Conservation (phyloP, 139 green algal genomes). For the Auxenochlorella protothecoides region DNA sequence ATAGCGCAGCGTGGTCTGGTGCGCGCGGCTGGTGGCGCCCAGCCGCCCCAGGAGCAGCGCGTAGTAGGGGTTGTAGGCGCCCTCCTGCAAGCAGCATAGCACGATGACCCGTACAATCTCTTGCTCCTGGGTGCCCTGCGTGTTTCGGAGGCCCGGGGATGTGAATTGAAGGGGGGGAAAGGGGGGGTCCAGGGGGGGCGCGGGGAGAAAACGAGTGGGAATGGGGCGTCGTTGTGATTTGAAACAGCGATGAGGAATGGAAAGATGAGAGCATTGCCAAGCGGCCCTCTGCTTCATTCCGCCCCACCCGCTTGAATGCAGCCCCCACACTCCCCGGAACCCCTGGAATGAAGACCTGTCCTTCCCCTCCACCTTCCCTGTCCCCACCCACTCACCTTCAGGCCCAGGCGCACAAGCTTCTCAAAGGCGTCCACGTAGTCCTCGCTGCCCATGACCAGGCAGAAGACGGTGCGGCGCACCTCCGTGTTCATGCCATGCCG, state of each 20-base stretch:
- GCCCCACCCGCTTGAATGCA: too few relatives aligned
- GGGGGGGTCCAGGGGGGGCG: too few relatives aligned
- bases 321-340: too few relatives aligned
- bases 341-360: too few relatives aligned
- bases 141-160: too few relatives aligned
- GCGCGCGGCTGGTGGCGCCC: conserved; percentile 28
- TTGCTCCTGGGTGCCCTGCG: conserved; percentile 56
- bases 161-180: too few relatives aligned
- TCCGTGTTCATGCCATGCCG: conserved; percentile 58
- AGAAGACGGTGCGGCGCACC: conserved; percentile 49
- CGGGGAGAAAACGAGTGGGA: too few relatives aligned
- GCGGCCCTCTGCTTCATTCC: too few relatives aligned
- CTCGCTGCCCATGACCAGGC: conserved; percentile 64
- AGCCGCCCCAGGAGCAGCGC: conserved; percentile 46
- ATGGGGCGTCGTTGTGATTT: too few relatives aligned
- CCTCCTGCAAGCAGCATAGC: conserved; percentile 66
- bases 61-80: conserved; percentile 76
- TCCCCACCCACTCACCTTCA: conserved; percentile 43
- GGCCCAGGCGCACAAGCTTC: conserved; percentile 56
- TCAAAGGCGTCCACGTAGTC: conserved; percentile 66
- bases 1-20: conserved; percentile 65
- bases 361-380: too few relatives aligned
- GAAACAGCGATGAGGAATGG: too few relatives aligned
- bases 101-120: conserved; percentile 65
- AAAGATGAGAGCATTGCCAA: too few relatives aligned